phyloP scores from a whole-genome alignment of 495 filamentous ascomycete genomes.

The Lepraria neglecta region DNA sequence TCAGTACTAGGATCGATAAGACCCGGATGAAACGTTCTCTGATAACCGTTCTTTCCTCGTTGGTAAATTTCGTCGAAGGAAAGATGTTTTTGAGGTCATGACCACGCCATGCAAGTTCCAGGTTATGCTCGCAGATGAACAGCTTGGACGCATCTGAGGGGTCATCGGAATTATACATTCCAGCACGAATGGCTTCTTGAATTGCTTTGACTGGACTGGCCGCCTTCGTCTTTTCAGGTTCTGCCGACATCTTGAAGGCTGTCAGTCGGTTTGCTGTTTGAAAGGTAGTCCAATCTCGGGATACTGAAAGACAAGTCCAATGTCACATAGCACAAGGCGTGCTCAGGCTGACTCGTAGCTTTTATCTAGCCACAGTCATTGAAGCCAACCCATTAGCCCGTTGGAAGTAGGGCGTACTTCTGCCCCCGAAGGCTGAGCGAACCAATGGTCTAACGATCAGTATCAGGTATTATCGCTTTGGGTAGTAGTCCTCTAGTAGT shows the following conservation, averaged over 20 bases:
- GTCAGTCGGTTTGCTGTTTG: not conserved
- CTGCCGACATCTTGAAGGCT: not conserved
- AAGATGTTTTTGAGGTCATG: slow-evolving; percentile 1
- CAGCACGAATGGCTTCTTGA: not conserved
- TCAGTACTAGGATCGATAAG: slow-evolving; percentile 14
- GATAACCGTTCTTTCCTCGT: not conserved
- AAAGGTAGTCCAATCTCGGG: not conserved
- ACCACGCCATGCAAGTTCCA: not conserved
- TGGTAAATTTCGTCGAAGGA: not conserved
- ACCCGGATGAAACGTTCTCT: slow-evolving; percentile 3
- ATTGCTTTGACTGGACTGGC: not conserved
- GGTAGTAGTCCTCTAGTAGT: not conserved
- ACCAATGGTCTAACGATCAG: too few species aligned
- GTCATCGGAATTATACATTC: not conserved
- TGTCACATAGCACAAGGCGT: too few species aligned
- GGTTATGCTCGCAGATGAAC: slow-evolving; percentile 14
- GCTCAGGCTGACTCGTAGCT: too few species aligned
- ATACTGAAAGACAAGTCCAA: not conserved
- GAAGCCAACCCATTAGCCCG: too few species aligned
- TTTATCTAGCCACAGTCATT: too few species aligned
- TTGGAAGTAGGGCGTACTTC: too few species aligned
- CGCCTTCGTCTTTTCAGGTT: not conserved
- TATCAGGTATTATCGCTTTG: not conserved
- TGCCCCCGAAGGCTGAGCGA: too few species aligned
- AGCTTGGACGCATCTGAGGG: not conserved